Evolutionary conservation across 176 grass and related monocot species (phyloP).

Genomic region (Eremochloa ophiuroides): DNA sequence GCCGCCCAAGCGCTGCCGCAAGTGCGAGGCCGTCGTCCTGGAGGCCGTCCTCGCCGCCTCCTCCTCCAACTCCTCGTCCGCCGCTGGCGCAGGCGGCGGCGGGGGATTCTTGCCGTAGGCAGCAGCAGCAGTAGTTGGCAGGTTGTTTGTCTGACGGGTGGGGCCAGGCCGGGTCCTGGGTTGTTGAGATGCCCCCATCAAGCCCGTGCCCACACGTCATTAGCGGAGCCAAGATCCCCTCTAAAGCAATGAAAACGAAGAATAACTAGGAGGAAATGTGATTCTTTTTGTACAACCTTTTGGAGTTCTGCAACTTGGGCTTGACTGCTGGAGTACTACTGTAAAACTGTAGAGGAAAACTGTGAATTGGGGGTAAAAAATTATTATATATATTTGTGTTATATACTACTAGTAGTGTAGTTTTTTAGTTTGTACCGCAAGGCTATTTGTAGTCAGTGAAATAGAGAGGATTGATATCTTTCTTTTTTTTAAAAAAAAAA

Average conservation of each 20-base stretch:
- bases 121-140: constrained; percentile 26
- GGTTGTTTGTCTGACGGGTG: constrained; percentile 9
- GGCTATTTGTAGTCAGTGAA: background rate
- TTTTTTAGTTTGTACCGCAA: background rate
- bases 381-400: background rate
- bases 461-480: background rate
- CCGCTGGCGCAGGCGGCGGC: background rate
- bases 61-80: constrained; percentile 3
- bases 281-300: constrained; percentile 32
- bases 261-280: constrained; percentile 35
- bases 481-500: background rate
- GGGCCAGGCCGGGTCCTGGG: background rate
- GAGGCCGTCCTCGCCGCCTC: constrained; percentile 41
- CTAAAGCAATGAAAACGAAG: constrained; percentile 10
- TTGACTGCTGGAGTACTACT: too few species aligned
- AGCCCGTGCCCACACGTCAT: constrained; percentile 23
- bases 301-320: background rate
- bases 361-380: background rate
- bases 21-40: constrained; percentile 53
- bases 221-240: constrained; percentile 11
- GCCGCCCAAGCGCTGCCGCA: constrained; percentile 51
- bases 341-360: background rate
- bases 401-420: background rate
- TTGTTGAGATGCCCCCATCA: constrained; percentile 35
- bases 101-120: constrained; percentile 71